Base-by-base conservation (phyloP, 805 yeast species). In the Pichia phayaonensis region DNA sequence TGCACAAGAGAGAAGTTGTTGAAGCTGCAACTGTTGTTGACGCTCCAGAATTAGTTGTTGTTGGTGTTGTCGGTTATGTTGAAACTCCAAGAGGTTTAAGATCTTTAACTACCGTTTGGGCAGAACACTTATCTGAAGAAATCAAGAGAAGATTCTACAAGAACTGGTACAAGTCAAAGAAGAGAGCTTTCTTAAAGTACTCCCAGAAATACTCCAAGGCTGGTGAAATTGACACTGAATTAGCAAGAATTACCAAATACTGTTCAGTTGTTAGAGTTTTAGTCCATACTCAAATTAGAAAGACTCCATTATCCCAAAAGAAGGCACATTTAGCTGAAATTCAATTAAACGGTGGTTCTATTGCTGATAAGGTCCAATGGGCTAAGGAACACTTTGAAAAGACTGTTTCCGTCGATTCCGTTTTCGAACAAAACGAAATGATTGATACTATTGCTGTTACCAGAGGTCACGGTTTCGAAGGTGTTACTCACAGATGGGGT, bases 401-500 rank as follows among this genome's bases (percentile, higher is more conserved):
- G 86, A 90, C 97, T 72, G 95, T 94, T 67, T 76, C 94, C 61
- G 96, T 94, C 68, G 88, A 86, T 79, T 75, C 95, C 66, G 98
- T 94, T 69, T 86, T 94, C 74, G 99, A 92, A 83, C 95, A 94
- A 81, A 87, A 90, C 80, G 99, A 94, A 84, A 84, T 87, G 85
- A 84, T 94, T 68, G 99, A 94, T 70, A 98, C 88, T 70, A 86
- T 94, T 71, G 99, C 97, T 72, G 96, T 94, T 72, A 94, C 99
- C 86, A 92, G 87, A 84, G 99, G 99, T 94, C 97, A 94, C 84
- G 99, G 99, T 84, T 90, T 87, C 89, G 99, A 94, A 81, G 99
- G 99, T 90, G 97, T 92, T 71, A 94, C 99, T 82, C 97, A 90
- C 90, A 89, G 99, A 88, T 94, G 98, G 98, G 99, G 99, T 75